Conservation (phyloP, 768 basidiomycete species). For the Russula sp. region DNA sequence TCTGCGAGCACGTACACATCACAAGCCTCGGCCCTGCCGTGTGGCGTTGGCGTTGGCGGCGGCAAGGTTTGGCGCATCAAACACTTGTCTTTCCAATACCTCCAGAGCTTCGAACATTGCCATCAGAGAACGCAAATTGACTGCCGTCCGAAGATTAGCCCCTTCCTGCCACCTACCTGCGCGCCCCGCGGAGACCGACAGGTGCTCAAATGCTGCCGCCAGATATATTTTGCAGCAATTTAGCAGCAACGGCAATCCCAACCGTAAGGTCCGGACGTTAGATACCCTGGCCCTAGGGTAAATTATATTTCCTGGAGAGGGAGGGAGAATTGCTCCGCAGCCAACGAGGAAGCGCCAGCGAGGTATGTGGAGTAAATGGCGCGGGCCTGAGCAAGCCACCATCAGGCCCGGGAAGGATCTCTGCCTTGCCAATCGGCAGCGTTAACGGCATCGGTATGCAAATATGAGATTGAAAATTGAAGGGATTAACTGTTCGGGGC, state of each 20-base stretch:
- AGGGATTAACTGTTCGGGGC: conserved; percentile 11
- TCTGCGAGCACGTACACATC: neutral
- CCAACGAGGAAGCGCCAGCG: conserved; percentile 15
- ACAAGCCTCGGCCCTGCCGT: neutral
- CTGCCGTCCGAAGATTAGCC: neutral
- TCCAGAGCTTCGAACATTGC: neutral
- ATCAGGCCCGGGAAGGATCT: neutral
- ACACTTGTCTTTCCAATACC: neutral
- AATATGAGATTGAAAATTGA: conserved; percentile 10
- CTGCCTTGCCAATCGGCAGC: neutral
- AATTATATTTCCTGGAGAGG: neutral
- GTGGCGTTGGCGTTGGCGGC: conserved; percentile 6
- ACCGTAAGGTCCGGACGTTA: conserved; percentile 7
- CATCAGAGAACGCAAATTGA: neutral
- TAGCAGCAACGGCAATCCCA: neutral
- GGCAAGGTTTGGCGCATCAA: conserved; percentile 1
- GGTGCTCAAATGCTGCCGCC: neutral
- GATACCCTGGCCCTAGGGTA: conserved; percentile 7
- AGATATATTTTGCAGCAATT: neutral
- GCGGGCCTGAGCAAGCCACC: conserved; percentile 1
- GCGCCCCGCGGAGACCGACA: neutral
- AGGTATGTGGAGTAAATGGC: neutral
- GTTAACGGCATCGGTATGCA: conserved; percentile 4
- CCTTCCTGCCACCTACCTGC: neutral
- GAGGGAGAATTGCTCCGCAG: neutral